Conservation (phyloP, 1,139 yeast species). For the Sugiyamaella castrensis region DNA sequence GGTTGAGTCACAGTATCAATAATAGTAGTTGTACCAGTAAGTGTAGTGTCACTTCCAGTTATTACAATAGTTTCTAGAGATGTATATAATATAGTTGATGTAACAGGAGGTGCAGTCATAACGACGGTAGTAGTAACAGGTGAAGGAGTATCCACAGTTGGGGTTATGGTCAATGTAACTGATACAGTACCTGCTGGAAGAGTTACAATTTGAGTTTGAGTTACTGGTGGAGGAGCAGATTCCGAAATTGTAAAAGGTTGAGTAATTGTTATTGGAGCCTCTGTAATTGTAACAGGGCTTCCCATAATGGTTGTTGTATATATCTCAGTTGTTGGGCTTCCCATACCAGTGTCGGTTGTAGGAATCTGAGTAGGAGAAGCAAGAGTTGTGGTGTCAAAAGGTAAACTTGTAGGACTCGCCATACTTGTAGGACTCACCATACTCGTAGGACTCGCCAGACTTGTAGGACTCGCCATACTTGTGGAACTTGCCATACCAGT, state of each 20-base stretch:
- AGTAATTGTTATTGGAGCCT: conserved; percentile 4
- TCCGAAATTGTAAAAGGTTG: conserved; percentile 10
- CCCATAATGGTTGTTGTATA: not conserved
- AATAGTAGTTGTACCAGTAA: conserved; percentile 17
- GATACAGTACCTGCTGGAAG: conserved; percentile 11
- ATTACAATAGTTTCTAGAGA: conserved; percentile 10
- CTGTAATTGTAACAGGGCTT: not conserved
- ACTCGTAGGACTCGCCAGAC: too few relatives aligned
- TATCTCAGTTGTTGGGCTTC: not conserved
- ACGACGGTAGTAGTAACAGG: conserved; percentile 16
- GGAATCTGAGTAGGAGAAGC: conserved; percentile 6
- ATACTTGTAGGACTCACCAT: conserved; percentile 2
- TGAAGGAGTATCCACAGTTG: conserved; percentile 10
- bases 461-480: too few relatives aligned
- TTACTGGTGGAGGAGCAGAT: conserved; percentile 6
- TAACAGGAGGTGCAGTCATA: conserved; percentile 15
- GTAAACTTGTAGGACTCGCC: not conserved
- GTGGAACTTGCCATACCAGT: not conserved
- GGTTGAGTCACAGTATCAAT: conserved; percentile 16
- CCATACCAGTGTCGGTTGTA: not conserved
- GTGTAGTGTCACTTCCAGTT: conserved; percentile 16
- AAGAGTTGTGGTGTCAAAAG: conserved; percentile 4
- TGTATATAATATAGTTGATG: conserved; percentile 7
- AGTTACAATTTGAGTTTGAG: conserved; percentile 10
- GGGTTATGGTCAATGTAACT: conserved; percentile 11